Evolutionary conservation across 2,329 filamentous ascomycete species (phyloP).

Genomic region (Scedosporium minutisporum): DNA sequence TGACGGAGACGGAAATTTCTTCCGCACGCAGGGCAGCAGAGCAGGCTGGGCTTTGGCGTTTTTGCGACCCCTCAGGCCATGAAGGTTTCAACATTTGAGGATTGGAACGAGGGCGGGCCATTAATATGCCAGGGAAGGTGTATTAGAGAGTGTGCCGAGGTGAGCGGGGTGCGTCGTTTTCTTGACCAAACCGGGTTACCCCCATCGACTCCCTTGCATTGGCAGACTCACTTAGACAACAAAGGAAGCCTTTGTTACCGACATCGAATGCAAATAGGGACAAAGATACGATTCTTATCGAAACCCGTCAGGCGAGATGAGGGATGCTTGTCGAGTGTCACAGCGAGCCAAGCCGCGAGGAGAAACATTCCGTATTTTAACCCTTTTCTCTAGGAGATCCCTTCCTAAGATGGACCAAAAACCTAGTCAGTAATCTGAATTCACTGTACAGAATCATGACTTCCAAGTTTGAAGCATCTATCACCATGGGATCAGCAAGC

Average conservation of each 20-base stretch:
- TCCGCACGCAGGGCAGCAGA: conserved; percentile 58
- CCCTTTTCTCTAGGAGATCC: no score
- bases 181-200: not conserved
- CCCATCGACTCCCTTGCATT: not conserved
- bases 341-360: no score
- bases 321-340: no score
- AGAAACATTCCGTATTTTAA: no score
- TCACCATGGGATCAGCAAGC: not conserved
- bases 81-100: conserved; percentile 38
- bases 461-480: not conserved
- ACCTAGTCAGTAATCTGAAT: no score
- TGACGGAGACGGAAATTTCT: conserved; percentile 55
- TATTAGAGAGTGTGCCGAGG: not conserved
- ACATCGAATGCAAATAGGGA: no score
- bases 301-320: no score
- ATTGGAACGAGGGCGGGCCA: not conserved
- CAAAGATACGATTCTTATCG: not conserved
- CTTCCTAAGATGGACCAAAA: no score
- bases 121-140: not conserved
- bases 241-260: no score
- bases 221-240: no score
- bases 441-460: not conserved
- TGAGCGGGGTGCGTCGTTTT: not conserved
- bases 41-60: conserved; percentile 66
- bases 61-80: conserved; percentile 54